A percentile compares a stretch with the other conserved stretches of the same genome.
Evolutionary conservation across 306 rosid genomes (phyloP).

Genomic region (Cucurbita ficifolia): DNA sequence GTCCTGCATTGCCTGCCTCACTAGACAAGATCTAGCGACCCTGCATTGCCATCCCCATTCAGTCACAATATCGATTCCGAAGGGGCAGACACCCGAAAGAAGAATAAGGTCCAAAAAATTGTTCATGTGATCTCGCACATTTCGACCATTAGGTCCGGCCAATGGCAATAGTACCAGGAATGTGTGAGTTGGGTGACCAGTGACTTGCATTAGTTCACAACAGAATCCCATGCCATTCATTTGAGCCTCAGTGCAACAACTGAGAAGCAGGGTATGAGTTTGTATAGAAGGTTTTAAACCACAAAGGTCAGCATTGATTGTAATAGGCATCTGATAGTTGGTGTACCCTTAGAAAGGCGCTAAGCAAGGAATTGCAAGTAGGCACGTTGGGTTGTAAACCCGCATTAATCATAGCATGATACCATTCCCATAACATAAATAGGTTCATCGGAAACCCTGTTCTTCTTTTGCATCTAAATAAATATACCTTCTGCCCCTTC

Average conservation of each 20-base stretch:
- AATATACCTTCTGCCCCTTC: conserved; percentile 79
- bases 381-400: conserved; percentile 92
- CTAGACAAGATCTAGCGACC: conserved; percentile 77
- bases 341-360: conserved; percentile 77
- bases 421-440: conserved; percentile 89
- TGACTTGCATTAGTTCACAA: conserved; percentile 57
- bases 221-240: conserved; percentile 57
- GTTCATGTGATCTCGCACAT: conserved; percentile 63
- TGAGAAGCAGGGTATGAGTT: conserved; percentile 80
- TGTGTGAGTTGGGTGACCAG: conserved; percentile 84
- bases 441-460: conserved; percentile 86
- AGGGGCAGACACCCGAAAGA: conserved; percentile 47
- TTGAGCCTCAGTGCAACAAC: conserved; percentile 78
- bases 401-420: conserved; percentile 54
- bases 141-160: conserved; percentile 79
- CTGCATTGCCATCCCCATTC: conserved; percentile 95
- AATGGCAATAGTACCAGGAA: conserved; percentile 73
- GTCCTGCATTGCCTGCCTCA: conserved; percentile 79
- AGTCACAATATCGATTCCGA: conserved; percentile 75
- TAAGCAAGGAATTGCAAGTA: conserved; percentile 78
- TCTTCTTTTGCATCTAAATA: conserved; percentile 57
- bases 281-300: conserved; percentile 76
- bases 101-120: conserved; percentile 76
- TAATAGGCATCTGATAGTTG: conserved; percentile 58
- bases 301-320: conserved; percentile 52